phyloP scores from a whole-genome alignment of 1,284 basidiomycete species.

The Leccinum griseonigrum region DNA sequence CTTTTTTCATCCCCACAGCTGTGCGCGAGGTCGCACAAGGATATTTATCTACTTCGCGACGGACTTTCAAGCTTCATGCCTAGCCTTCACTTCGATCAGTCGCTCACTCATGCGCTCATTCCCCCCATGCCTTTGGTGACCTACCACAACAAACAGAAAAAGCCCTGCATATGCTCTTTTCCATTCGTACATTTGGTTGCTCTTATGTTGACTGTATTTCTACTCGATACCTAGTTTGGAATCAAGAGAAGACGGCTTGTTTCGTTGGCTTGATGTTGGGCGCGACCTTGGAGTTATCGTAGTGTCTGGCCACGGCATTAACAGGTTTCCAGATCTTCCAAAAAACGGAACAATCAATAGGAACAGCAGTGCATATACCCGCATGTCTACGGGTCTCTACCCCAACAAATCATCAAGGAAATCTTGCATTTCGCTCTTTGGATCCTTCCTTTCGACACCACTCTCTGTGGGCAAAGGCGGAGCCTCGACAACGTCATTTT shows the following conservation, averaged over 20 bases:
- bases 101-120: constrained; percentile 3
- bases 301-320: background rate
- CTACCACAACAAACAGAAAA: constrained; percentile 2
- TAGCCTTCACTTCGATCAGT: background rate
- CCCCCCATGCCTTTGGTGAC: constrained; percentile 4
- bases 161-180: background rate
- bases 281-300: background rate
- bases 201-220: constrained; percentile 3
- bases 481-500: constrained; percentile 44
- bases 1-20: background rate
- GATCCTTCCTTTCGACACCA: constrained; percentile 41
- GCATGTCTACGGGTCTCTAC: constrained; percentile 26
- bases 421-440: constrained; percentile 65
- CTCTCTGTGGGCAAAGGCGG: constrained; percentile 49
- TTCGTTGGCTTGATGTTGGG: background rate
- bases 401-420: constrained; percentile 68
- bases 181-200: constrained; percentile 6
- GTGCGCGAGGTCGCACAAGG: constrained; percentile 19
- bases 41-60: constrained; percentile 7
- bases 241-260: background rate
- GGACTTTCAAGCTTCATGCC: constrained; percentile 13
- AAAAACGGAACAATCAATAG: background rate
- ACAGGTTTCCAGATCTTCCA: background rate
- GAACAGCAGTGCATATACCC: background rate
- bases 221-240: background rate